phyloP scores from a whole-genome alignment of 1,284 basidiomycete species.

The Peniophora sp. region DNA sequence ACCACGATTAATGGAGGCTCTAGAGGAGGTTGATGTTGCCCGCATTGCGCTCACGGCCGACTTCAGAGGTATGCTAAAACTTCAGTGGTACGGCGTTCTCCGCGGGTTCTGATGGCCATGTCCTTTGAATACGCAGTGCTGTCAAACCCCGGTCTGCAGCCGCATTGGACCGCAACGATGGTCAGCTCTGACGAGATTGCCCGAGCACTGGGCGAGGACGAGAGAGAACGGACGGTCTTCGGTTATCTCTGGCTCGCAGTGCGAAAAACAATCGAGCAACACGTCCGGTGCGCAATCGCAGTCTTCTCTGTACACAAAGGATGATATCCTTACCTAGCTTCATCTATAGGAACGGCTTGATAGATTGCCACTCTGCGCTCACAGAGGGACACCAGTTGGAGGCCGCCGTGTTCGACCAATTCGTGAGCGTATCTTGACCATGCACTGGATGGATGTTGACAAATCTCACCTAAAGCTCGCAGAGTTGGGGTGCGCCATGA shows the following conservation, averaged over 20 bases:
- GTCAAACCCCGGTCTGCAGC: background rate
- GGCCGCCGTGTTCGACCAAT: conserved; percentile 10
- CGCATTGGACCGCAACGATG: conserved; percentile 2
- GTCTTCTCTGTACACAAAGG: background rate
- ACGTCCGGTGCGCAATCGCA: background rate
- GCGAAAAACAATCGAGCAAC: conserved; percentile 8
- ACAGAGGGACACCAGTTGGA: conserved; percentile 4
- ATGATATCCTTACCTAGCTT: background rate
- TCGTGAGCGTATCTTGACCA: conserved; percentile 8
- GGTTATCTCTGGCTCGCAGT: conserved; percentile 12
- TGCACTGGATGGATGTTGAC: conserved; percentile 4
- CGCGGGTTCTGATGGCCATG: too few species aligned
- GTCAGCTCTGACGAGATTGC: conserved; percentile 4
- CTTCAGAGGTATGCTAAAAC: too few species aligned
- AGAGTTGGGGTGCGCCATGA: conserved; percentile 36
- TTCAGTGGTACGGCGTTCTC: too few species aligned
- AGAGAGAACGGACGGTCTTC: conserved; percentile 8
- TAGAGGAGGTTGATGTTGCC: too few species aligned
- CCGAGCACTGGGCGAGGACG: background rate
- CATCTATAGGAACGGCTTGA: background rate
- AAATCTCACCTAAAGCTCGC: conserved; percentile 30
- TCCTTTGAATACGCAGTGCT: conserved; percentile 1
- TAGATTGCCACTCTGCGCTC: conserved; percentile 4
- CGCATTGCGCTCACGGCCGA: too few species aligned
- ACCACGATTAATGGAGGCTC: too few species aligned